Conservation (phyloP, 1,139 yeast genomes). For the Taphrina betulina region DNA sequence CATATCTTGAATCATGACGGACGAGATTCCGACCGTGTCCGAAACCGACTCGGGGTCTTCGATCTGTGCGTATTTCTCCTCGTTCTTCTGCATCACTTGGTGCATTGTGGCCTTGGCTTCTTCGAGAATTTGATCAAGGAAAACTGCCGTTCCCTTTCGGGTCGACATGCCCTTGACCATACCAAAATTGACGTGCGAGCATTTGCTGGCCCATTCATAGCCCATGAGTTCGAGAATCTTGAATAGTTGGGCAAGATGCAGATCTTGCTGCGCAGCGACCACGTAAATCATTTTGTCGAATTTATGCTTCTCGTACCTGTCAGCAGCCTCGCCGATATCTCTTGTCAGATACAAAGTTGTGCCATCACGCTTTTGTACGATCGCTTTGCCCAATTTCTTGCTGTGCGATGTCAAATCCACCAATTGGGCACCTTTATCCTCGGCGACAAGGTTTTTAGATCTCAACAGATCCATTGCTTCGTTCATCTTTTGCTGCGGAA, state of each 20-base stretch:
- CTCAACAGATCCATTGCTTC: slow-evolving; percentile 62
- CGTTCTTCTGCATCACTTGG: slow-evolving; percentile 93
- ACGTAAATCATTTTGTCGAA: slow-evolving; percentile 97
- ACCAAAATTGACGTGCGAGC: slow-evolving; percentile 89
- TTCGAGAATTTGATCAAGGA: slow-evolving; percentile 88
- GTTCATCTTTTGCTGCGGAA: slow-evolving; percentile 69
- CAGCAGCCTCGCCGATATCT: slow-evolving; percentile 96
- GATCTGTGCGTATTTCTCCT: slow-evolving; percentile 86
- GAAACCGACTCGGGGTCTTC: slow-evolving; percentile 95
- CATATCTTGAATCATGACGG: slow-evolving; percentile 99
- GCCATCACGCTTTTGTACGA: slow-evolving; percentile 94
- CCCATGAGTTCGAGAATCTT: slow-evolving; percentile 93
- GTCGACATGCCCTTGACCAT: slow-evolving; percentile 99
- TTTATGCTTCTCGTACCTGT: slow-evolving; percentile 76
- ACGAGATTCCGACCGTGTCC: slow-evolving; percentile 92
- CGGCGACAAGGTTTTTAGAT: slow-evolving; percentile 71
- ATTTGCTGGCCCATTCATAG: slow-evolving; percentile 75
- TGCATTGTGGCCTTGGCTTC: slow-evolving; percentile 96
- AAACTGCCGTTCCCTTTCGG: slow-evolving; percentile 96
- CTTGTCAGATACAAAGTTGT: slow-evolving; percentile 91
- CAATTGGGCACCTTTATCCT: slow-evolving; percentile 87
- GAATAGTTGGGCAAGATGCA: slow-evolving; percentile 90
- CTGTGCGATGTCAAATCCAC: slow-evolving; percentile 82
- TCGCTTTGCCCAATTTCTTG: slow-evolving; percentile 90
- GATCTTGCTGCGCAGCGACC: slow-evolving; percentile 93